A percentile compares a stretch with the other conserved stretches of the same genome.
Evolutionary conservation across 768 basidiomycete species (phyloP).

Genomic region (Suillus alpinus): DNA sequence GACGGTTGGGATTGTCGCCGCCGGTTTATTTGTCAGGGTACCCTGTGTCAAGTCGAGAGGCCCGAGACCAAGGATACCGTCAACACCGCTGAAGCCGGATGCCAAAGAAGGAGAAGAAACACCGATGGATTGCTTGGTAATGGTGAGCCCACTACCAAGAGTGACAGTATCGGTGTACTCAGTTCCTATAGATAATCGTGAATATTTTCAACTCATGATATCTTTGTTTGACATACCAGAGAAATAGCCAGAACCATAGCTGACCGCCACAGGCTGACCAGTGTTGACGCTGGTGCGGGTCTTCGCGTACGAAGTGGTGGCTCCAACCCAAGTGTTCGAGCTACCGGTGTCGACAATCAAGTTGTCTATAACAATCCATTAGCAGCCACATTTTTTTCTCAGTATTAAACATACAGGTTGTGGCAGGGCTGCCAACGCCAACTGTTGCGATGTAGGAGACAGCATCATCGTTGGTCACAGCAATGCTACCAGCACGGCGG

Average conservation of each 20-base stretch:
- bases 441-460: constrained; percentile 36
- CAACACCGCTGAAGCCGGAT: constrained; percentile 44
- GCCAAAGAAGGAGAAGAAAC: constrained; percentile 44
- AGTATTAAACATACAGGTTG: constrained; percentile 38
- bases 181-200: constrained; percentile 26
- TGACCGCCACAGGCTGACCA: constrained; percentile 44
- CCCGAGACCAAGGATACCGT: constrained; percentile 69
- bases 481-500: constrained; percentile 22
- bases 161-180: constrained; percentile 54
- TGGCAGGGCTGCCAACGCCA: constrained; percentile 54
- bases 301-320: constrained; percentile 39
- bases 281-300: constrained; percentile 53
- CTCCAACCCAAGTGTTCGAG: constrained; percentile 78
- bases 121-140: constrained; percentile 61
- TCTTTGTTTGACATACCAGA: constrained; percentile 35
- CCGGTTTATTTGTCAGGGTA: constrained; percentile 12
- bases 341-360: constrained; percentile 60
- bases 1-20: constrained; percentile 47
- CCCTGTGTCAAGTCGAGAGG: constrained; percentile 53
- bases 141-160: constrained; percentile 46
- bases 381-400: background rate
- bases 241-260: constrained; percentile 63
- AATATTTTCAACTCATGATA: background rate
- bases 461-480: constrained; percentile 38
- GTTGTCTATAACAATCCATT: constrained; percentile 33